phyloP scores from a whole-genome alignment of 495 filamentous ascomycete genomes.

The Penicillium taxi region DNA sequence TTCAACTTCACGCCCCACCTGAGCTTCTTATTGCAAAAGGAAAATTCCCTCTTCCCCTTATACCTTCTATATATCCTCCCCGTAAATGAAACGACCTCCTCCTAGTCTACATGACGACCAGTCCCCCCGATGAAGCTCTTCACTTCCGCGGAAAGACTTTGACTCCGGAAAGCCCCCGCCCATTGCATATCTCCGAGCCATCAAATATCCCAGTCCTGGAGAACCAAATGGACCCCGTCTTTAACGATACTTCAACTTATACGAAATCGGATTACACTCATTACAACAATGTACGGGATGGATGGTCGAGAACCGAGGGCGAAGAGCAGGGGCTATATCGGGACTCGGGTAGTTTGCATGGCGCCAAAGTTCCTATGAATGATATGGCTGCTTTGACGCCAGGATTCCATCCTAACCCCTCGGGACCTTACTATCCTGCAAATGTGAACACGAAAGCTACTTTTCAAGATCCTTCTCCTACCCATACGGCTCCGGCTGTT shows the following conservation, averaged over 20 bases:
- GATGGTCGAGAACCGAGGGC: conserved; percentile 2
- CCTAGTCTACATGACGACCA: conserved; percentile 53
- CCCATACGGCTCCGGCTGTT: conserved; percentile 40
- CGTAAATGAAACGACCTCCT: conserved; percentile 38
- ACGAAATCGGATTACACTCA: conserved; percentile 21
- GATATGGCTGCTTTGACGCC: conserved; percentile 15
- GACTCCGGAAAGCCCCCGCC: conserved; percentile 65
- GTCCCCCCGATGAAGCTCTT: conserved; percentile 54
- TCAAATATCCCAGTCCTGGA: conserved; percentile 63
- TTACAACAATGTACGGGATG: conserved; percentile 14
- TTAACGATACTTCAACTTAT: conserved; percentile 59
- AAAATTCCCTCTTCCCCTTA: conserved; percentile 8
- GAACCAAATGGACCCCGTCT: conserved; percentile 64
- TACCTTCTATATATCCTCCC: conserved; percentile 7
- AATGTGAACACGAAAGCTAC: conserved; percentile 12
- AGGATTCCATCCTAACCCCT: conserved; percentile 28
- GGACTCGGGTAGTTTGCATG: conserved; percentile 20
- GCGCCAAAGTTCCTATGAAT: conserved; percentile 15
- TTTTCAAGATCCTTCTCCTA: conserved; percentile 31
- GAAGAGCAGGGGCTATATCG: conserved; percentile 3
- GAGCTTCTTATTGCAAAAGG: conserved; percentile 28
- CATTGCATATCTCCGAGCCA: conserved; percentile 60
- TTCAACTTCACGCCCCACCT: conserved; percentile 30
- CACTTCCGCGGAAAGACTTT: conserved; percentile 60
- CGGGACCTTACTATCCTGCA: not conserved